Base-by-base conservation (phyloP, 2,329 filamentous ascomycete species). In the Chrysoporthe austroafricana region DNA sequence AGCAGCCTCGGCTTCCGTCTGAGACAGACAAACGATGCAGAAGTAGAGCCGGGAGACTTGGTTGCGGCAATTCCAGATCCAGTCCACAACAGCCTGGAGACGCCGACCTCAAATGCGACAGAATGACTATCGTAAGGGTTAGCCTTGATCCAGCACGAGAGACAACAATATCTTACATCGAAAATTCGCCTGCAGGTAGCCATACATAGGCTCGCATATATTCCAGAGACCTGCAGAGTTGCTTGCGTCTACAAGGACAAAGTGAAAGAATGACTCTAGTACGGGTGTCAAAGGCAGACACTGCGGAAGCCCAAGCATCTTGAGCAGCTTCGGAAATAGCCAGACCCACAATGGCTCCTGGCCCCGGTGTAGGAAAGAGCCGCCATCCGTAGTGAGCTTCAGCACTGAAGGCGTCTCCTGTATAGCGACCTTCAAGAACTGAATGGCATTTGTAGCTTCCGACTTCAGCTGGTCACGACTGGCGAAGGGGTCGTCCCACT, bases 381-480 rank as follows among this genome's bases (percentile, higher is more conserved):
- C 79, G 3, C 74, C 73, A 26, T 79, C 75, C 13, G 80, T 78
- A 39, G 76, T 77, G 68, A 81, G 83, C 26, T 84, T 79, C 39
- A 95, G 81, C n/a, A 94, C 86, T 48, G 84, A 81, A 2, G 92
- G 93, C 8, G 90, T 92, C 74, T 94, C 91, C 70, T 88, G 85
- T 71, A 97, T 85, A 2, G 91, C 92, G 63, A 91, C 85, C 67
- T 86, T 86, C 57, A 97, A 84, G 63, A 97, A 94, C 72, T 91
- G 88, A 60, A 97, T 84, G 63, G 93, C 94, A 74, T 93, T 90
- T 46, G 86, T 78, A 1, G 88, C 88, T 73, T 92, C 89, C 58
- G 84, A 78, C 39, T 85, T 80, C 54, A 89, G 78, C 66, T 86
- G 80, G 44, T 83, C 82, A 63, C 78, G 80, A 71, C 88, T 81